Percentiles rank a stretch among this genome's conserved stretches.
Evolutionary conservation across 1,284 basidiomycete genomes (phyloP).

Genomic region (Apiotrichum sp.): DNA sequence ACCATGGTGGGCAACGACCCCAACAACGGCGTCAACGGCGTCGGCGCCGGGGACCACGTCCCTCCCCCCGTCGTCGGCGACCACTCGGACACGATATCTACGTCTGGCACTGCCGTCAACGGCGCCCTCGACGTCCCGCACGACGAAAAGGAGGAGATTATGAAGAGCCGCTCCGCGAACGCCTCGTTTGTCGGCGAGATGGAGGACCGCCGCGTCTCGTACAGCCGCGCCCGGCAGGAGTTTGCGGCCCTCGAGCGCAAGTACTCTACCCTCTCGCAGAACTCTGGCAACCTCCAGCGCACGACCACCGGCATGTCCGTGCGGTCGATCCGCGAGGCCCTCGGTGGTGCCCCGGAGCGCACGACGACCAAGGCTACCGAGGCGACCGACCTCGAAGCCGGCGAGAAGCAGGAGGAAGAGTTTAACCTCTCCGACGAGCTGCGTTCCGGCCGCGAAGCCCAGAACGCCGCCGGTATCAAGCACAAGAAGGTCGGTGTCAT

Average conservation of each 20-base stretch:
- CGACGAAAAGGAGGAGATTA: background rate
- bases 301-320: slow-evolving; percentile 25
- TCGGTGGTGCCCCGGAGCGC: slow-evolving; percentile 18
- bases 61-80: background rate
- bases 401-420: slow-evolving; percentile 17
- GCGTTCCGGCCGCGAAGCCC: slow-evolving; percentile 59
- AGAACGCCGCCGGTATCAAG: slow-evolving; percentile 65
- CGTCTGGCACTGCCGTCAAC: background rate
- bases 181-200: slow-evolving; percentile 36
- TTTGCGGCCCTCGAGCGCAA: slow-evolving; percentile 41
- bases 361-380: slow-evolving; percentile 21
- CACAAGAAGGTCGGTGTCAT: slow-evolving; percentile 70
- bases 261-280: slow-evolving; percentile 38
- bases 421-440: slow-evolving; percentile 63
- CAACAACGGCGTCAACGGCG: background rate
- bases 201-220: slow-evolving; percentile 31
- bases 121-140: background rate
- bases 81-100: background rate
- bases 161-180: slow-evolving; percentile 17
- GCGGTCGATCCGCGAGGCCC: slow-evolving; percentile 12
- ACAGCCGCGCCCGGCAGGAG: slow-evolving; percentile 35
- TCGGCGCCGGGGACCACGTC: no score
- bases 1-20: background rate
- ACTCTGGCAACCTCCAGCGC: slow-evolving; percentile 29
- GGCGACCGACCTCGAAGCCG: slow-evolving; percentile 11